A percentile compares a stretch with the other conserved stretches of the same genome.
These are phyloP conservation scores for Truncatella angustata DNA, from an alignment of 2,329 filamentous ascomycete species.

Conservation along the genomic window DNA sequence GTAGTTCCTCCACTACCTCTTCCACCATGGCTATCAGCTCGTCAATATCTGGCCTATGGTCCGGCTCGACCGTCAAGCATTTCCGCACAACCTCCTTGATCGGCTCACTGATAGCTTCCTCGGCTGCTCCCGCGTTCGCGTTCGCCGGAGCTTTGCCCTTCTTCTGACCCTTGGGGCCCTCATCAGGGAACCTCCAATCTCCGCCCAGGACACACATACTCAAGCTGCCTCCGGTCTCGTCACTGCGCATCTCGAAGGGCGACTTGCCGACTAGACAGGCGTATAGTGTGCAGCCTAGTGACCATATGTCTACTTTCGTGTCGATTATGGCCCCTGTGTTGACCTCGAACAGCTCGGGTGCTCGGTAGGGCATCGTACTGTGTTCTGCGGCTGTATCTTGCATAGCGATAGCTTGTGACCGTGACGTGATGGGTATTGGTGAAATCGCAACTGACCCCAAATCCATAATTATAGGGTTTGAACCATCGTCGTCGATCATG, in stretches of 20 bases:
- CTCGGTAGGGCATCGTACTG: slow-evolving; percentile 97
- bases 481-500: slow-evolving; percentile 93
- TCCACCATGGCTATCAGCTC: slow-evolving; percentile 33
- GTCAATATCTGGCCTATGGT: slow-evolving; percentile 65
- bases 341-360: slow-evolving; percentile 96
- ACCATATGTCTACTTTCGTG: slow-evolving; percentile 98
- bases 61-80: slow-evolving; percentile 83
- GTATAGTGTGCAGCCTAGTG: slow-evolving; percentile 93
- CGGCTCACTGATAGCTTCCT: slow-evolving; percentile 68
- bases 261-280: slow-evolving; percentile 95
- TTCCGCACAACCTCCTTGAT: slow-evolving; percentile 85
- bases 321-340: slow-evolving; percentile 90
- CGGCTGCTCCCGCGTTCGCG: slow-evolving; percentile 27
- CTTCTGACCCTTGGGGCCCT: slow-evolving; percentile 59
- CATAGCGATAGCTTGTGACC: slow-evolving; percentile 84
- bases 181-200: slow-evolving; percentile 95
- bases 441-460: slow-evolving; percentile 87
- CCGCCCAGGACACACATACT: slow-evolving; percentile 90
- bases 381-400: slow-evolving; percentile 96
- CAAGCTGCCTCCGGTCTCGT: slow-evolving; percentile 92
- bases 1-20: slow-evolving; percentile 29
- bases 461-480: slow-evolving; percentile 93
- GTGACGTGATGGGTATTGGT: slow-evolving; percentile 84
- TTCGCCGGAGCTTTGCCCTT: slow-evolving; percentile 41
- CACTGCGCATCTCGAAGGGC: slow-evolving; percentile 91